phyloP scores from a whole-genome alignment of 179 eudicot genomes.

The Silene noctiflora region DNA sequence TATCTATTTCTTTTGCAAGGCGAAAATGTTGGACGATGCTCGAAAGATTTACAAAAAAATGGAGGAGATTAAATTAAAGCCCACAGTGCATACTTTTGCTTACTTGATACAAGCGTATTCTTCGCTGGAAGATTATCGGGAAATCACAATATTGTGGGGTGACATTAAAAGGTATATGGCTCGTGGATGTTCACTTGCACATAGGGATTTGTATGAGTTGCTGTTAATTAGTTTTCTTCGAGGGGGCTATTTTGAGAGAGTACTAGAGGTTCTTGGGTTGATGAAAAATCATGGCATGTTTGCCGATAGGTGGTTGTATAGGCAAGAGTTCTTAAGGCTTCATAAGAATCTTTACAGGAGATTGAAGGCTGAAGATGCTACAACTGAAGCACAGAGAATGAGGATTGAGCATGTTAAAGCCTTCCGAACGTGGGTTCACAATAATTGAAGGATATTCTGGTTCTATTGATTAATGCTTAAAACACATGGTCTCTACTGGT shows the following conservation, averaged over 20 bases:
- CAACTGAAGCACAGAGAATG: constrained; percentile 64
- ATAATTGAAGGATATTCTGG: constrained; percentile 8
- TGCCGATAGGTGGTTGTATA: constrained; percentile 66
- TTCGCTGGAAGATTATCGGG: constrained; percentile 64
- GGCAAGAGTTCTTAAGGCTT: constrained; percentile 53
- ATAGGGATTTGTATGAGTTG: constrained; percentile 67
- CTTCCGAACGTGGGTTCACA: constrained; percentile 56
- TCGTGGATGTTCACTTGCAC: constrained; percentile 32
- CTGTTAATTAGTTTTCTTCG: constrained; percentile 63
- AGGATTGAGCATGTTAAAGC: constrained; percentile 75
- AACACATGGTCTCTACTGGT: background rate
- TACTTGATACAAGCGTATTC: constrained; percentile 53
- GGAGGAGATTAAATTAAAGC: constrained; percentile 52
- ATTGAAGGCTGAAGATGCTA: constrained; percentile 50
- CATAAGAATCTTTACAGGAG: constrained; percentile 75
- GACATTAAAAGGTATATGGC: constrained; percentile 63
- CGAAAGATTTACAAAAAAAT: constrained; percentile 56
- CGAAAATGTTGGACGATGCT: constrained; percentile 82
- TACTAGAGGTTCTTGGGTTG: constrained; percentile 57
- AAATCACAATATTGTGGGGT: constrained; percentile 80
- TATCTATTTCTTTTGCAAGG: constrained; percentile 78
- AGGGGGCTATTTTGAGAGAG: constrained; percentile 95
- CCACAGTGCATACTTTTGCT: constrained; percentile 54
- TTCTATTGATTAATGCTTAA: background rate
- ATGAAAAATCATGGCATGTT: constrained; percentile 61